Evolutionary conservation across 2,329 filamentous ascomycete genomes (phyloP).

Genomic region (Trichophyton schoenleinii): DNA sequence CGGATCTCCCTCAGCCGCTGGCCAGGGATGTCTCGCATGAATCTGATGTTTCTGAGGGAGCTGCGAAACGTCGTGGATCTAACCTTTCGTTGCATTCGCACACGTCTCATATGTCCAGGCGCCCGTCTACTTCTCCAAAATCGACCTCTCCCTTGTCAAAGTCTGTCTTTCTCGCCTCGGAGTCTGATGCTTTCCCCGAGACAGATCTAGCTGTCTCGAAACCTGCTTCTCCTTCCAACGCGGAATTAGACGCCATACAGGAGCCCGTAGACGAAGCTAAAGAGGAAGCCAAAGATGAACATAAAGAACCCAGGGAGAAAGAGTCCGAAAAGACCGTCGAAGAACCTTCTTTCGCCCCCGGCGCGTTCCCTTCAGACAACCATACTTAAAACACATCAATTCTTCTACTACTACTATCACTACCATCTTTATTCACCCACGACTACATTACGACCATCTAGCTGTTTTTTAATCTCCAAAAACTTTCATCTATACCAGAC

Average conservation of each 20-base stretch:
- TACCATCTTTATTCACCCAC: background rate
- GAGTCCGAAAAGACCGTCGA: background rate
- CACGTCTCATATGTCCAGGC: background rate
- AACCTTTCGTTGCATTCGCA: background rate
- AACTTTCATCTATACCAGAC: background rate
- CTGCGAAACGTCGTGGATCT: background rate
- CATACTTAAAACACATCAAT: background rate
- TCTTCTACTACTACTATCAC: background rate
- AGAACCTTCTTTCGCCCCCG: background rate
- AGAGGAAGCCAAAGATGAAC: background rate
- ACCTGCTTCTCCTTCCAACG: background rate
- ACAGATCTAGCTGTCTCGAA: background rate
- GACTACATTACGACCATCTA: background rate
- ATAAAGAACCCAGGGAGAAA: background rate
- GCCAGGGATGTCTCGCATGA: background rate
- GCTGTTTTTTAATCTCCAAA: background rate
- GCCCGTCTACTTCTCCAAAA: background rate
- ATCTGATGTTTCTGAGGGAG: background rate
- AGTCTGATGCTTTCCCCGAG: background rate
- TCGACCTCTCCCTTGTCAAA: background rate
- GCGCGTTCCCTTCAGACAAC: background rate
- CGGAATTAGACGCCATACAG: background rate
- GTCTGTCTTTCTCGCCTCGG: background rate
- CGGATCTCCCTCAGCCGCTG: constrained; percentile 6
- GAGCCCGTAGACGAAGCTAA: too few relatives aligned